Conservation (phyloP, 495 filamentous ascomycete species). For the Entonaema liquescens region DNA sequence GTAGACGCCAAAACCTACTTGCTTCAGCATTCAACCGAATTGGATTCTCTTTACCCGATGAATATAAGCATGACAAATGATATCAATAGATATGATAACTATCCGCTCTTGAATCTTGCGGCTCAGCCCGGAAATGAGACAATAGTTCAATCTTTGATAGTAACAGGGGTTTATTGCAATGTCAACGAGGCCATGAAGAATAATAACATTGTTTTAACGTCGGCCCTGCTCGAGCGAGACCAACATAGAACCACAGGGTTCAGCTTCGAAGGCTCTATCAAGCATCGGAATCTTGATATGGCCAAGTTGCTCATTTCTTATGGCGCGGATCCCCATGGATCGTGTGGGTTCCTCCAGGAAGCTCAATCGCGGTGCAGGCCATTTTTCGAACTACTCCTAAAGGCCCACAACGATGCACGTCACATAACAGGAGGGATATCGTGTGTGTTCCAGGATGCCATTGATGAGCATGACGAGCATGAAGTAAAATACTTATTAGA, state of each 20-base stretch:
- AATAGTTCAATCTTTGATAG: background rate
- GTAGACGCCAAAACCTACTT: background rate
- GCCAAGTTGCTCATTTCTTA: background rate
- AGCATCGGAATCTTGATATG: background rate
- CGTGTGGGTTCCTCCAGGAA: background rate
- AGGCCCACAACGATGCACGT: background rate
- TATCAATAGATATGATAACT: no score
- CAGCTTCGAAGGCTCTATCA: background rate
- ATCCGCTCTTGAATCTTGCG: no score
- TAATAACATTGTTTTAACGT: background rate
- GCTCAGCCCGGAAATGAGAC: background rate
- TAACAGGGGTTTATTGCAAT: background rate
- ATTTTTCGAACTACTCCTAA: background rate
- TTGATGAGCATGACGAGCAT: background rate
- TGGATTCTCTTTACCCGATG: background rate
- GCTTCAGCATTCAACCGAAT: background rate
- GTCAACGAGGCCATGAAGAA: rapidly evolving
- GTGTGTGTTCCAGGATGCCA: background rate
- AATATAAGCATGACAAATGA: no score
- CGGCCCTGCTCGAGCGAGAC: background rate
- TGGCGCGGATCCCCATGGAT: background rate
- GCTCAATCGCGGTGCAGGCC: background rate
- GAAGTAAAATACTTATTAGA: background rate
- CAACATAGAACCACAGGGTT: no score
- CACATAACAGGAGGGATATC: background rate